Evolutionary conservation across 352 stramenopile genomes (phyloP).

Genomic region (Globisporangium nodosum): DNA sequence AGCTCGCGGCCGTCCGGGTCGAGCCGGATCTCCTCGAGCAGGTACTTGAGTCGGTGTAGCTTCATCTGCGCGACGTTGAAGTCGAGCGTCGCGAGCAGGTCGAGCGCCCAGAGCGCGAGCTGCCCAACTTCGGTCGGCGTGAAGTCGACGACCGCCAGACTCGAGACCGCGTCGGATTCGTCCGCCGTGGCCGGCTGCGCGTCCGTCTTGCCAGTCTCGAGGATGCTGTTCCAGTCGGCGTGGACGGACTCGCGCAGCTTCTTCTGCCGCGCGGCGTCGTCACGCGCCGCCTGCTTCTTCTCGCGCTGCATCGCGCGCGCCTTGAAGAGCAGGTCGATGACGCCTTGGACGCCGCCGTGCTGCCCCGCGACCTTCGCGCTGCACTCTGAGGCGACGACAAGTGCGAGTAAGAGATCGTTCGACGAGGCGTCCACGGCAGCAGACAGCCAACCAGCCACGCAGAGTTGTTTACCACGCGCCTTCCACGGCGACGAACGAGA

Average conservation of each 20-base stretch:
- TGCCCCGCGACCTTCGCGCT: conserved; percentile 59
- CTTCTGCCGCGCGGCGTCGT: conserved; percentile 24
- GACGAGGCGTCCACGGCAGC: neutral
- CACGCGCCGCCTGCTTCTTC: conserved; percentile 32
- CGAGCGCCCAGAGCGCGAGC: conserved; percentile 66
- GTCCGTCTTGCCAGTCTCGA: conserved; percentile 22
- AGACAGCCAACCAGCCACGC: neutral
- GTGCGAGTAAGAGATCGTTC: neutral
- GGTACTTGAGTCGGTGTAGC: conserved; percentile 60
- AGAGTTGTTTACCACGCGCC: conserved; percentile 19
- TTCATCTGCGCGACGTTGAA: conserved; percentile 78
- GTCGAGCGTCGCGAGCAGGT: conserved; percentile 53
- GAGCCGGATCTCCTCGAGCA: conserved; percentile 64
- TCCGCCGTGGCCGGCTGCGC: conserved; percentile 15
- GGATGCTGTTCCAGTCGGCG: conserved; percentile 32
- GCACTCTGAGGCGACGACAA: conserved; percentile 21
- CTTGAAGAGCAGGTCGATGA: conserved; percentile 52
- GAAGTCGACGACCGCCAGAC: conserved; percentile 48
- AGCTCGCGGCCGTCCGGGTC: conserved; percentile 54
- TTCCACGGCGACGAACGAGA: conserved; percentile 49
- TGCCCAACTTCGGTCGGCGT: conserved; percentile 62
- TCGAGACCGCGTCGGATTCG: conserved; percentile 22
- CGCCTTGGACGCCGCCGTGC: conserved; percentile 49
- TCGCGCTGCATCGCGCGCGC: conserved; percentile 52
- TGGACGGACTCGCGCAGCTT: conserved; percentile 19